Conservation (phyloP, 371 early-diverging fungal species). For the Mucor saturninus region DNA sequence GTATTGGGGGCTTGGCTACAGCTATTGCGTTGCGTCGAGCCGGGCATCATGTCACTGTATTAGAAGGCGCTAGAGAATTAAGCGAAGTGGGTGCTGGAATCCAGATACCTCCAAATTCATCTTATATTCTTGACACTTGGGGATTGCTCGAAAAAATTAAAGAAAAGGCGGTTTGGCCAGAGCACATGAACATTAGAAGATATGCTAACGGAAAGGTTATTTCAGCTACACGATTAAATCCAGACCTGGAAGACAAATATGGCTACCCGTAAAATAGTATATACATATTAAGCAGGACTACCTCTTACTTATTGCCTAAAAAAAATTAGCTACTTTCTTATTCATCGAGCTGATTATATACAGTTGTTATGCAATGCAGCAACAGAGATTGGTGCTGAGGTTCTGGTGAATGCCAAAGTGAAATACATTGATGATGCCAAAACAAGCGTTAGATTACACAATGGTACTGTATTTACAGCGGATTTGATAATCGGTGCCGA, state of each 20-base stretch:
- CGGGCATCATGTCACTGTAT: constrained; percentile 32
- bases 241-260: constrained; percentile 29
- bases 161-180: constrained; percentile 34
- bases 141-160: constrained; percentile 27
- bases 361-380: constrained; percentile 29
- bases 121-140: constrained; percentile 30
- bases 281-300: background rate
- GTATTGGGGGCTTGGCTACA: constrained; percentile 36
- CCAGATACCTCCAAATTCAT: constrained; percentile 37
- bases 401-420: constrained; percentile 28
- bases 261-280: constrained; percentile 35
- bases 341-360: constrained; percentile 36
- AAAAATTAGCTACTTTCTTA: constrained; percentile 25
- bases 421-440: constrained; percentile 22
- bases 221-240: constrained; percentile 28
- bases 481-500: constrained; percentile 39
- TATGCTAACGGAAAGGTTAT: constrained; percentile 35
- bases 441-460: constrained; percentile 16
- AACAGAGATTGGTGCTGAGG: constrained; percentile 22
- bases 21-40: constrained; percentile 32
- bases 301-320: background rate
- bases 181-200: constrained; percentile 31
- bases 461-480: constrained; percentile 19
- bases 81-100: constrained; percentile 40
- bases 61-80: constrained; percentile 28